Percentiles rank a stretch among this genome's conserved stretches.
These are phyloP conservation scores for Plasmodium adleri DNA, from an alignment of 169 alveolate species.

Conservation along the genomic window DNA sequence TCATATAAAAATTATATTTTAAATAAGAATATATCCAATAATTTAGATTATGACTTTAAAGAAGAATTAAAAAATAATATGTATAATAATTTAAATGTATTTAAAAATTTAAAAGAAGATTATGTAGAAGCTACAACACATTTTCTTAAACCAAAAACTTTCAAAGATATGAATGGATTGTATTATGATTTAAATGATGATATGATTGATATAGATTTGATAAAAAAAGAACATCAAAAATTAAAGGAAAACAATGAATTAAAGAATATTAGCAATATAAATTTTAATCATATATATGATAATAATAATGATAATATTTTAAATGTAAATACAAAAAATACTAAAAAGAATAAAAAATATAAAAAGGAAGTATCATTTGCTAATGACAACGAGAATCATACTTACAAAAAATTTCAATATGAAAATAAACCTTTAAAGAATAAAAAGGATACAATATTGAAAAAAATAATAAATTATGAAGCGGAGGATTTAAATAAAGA, in stretches of 20 bases:
- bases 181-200: slow-evolving; percentile 57
- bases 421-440: not conserved
- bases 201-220: slow-evolving; percentile 30
- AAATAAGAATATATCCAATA: slow-evolving; percentile 14
- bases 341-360: not conserved
- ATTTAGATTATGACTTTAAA: slow-evolving; percentile 34
- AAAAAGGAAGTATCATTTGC: not conserved
- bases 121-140: slow-evolving; percentile 58
- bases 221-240: slow-evolving; percentile 69
- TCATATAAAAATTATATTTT: slow-evolving; percentile 5
- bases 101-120: slow-evolving; percentile 33
- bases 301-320: not conserved
- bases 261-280: not conserved
- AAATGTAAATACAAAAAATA: slow-evolving; percentile 16
- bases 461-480: not conserved
- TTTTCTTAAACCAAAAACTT: slow-evolving; percentile 62
- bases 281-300: slow-evolving; percentile 1
- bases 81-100: slow-evolving; percentile 55
- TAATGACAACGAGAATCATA: not conserved
- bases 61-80: slow-evolving; percentile 63
- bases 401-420: not conserved
- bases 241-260: slow-evolving; percentile 3
- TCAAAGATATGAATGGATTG: slow-evolving; percentile 45
- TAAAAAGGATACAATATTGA: not conserved
- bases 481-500: slow-evolving; percentile 19